A percentile compares a stretch with the other conserved stretches of the same genome.
These are phyloP conservation scores for Begonia fuchsioides DNA, from an alignment of 306 rosid genomes.

Conservation along the genomic window DNA sequence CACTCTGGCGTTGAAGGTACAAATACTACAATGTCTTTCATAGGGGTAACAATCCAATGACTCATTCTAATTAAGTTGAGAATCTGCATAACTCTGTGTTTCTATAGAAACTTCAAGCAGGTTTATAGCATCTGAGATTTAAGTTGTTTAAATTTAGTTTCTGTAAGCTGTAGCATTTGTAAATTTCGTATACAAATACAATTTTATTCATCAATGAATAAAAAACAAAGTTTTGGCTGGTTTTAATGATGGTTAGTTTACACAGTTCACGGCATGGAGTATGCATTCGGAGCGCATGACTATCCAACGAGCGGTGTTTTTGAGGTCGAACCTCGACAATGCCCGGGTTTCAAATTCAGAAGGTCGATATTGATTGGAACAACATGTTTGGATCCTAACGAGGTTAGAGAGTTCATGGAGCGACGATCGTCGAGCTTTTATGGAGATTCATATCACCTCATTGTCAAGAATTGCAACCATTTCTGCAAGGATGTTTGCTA, in stretches of 20 bases:
- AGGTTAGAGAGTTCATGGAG: slow-evolving; percentile 94
- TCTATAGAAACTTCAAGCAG: no score
- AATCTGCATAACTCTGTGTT: no score
- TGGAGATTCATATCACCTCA: slow-evolving; percentile 85
- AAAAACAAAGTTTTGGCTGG: no score
- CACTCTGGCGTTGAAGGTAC: slow-evolving; percentile 98
- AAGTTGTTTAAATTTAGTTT: no score
- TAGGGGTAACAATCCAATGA: no score
- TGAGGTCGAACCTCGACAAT: slow-evolving; percentile 93
- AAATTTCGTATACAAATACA: no score
- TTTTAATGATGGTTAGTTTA: no score
- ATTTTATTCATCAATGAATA: no score
- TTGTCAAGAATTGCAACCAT: slow-evolving; percentile 93
- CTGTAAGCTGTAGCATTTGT: no score
- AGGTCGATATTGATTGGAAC: slow-evolving; percentile 78
- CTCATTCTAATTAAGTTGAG: no score
- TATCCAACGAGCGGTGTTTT: slow-evolving; percentile 89
- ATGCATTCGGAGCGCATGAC: slow-evolving; percentile 97
- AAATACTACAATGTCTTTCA: background rate
- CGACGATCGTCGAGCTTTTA: slow-evolving; percentile 54
- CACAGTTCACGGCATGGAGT: slow-evolving; percentile 86
- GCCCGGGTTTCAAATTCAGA: slow-evolving; percentile 95
- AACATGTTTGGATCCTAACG: slow-evolving; percentile 54
- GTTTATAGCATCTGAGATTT: no score
- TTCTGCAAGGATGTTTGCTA: slow-evolving; percentile 89